These are phyloP conservation scores for Tilletiopsis washingtonensis DNA, from an alignment of 1,284 basidiomycete species.

Conservation along the genomic window DNA sequence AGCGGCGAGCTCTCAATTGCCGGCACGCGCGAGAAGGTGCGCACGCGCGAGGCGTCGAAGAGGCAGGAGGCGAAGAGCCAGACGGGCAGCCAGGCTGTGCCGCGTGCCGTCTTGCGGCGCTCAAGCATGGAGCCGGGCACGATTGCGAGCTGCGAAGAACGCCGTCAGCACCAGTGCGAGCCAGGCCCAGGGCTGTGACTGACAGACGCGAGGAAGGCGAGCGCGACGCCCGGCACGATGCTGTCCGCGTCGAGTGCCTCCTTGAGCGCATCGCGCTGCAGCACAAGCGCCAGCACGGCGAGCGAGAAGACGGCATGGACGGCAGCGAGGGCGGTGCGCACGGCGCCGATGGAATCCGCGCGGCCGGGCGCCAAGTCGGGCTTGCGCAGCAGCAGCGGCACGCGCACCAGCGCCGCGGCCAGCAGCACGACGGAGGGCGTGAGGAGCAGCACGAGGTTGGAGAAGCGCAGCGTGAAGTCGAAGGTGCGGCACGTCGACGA, in stretches of 20 bases:
- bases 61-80: constrained; percentile 21
- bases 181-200: background rate
- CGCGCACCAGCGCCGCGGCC: constrained; percentile 5
- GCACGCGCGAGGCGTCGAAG: constrained; percentile 21
- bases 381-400: constrained; percentile 11
- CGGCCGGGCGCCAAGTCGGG: constrained; percentile 11
- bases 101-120: constrained; percentile 19
- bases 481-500: constrained; percentile 27
- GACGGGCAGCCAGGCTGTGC: constrained; percentile 18
- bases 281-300: constrained; percentile 9
- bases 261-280: background rate
- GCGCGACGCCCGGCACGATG: constrained; percentile 3
- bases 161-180: background rate
- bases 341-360: constrained; percentile 17
- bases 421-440: constrained; percentile 18
- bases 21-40: constrained; percentile 19
- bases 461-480: constrained; percentile 31
- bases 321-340: constrained; percentile 11
- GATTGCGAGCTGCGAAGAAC: constrained; percentile 2
- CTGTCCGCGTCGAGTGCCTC: constrained; percentile 1
- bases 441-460: constrained; percentile 19
- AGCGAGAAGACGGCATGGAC: constrained; percentile 14
- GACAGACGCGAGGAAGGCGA: constrained; percentile 13
- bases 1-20: constrained; percentile 12
- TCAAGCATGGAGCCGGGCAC: constrained; percentile 15